Evolutionary conservation across 2,329 filamentous ascomycete genomes (phyloP).

Genomic region (Claviceps sp.): DNA sequence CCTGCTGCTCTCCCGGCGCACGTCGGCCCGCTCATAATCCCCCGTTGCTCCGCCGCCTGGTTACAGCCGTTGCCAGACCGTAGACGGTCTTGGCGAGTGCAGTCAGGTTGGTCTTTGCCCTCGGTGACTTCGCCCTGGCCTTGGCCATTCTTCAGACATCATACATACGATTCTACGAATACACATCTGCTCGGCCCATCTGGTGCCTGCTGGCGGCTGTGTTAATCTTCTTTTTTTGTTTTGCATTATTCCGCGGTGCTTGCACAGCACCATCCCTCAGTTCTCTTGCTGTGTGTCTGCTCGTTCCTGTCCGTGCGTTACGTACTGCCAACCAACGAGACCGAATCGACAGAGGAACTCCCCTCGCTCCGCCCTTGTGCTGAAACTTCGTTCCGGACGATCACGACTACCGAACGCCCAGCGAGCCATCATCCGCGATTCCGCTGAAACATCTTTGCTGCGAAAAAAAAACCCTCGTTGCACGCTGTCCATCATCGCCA

Average conservation of each 20-base stretch:
- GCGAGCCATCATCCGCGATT: background rate
- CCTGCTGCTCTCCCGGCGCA: background rate
- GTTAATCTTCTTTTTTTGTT: background rate
- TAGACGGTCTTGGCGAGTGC: no score
- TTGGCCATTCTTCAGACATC: no score
- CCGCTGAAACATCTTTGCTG: background rate
- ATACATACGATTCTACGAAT: no score
- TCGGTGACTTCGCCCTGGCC: no score
- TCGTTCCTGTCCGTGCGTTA: background rate
- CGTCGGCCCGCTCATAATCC: background rate
- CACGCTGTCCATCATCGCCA: constrained; percentile 3
- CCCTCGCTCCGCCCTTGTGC: background rate
- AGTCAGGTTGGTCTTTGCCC: no score
- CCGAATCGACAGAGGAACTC: background rate
- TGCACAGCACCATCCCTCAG: no score
- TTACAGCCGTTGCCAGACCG: no score
- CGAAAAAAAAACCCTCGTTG: background rate
- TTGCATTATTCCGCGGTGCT: background rate
- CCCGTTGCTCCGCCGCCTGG: background rate
- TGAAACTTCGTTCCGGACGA: background rate
- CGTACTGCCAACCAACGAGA: background rate
- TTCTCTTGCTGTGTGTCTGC: background rate
- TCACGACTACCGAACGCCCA: background rate
- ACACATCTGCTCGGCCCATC: no score
- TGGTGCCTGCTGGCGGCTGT: background rate